A percentile compares a stretch with the other conserved stretches of the same genome.
Evolutionary conservation across 768 basidiomycete species (phyloP).

Genomic region (Pleurotus cornucopiae): DNA sequence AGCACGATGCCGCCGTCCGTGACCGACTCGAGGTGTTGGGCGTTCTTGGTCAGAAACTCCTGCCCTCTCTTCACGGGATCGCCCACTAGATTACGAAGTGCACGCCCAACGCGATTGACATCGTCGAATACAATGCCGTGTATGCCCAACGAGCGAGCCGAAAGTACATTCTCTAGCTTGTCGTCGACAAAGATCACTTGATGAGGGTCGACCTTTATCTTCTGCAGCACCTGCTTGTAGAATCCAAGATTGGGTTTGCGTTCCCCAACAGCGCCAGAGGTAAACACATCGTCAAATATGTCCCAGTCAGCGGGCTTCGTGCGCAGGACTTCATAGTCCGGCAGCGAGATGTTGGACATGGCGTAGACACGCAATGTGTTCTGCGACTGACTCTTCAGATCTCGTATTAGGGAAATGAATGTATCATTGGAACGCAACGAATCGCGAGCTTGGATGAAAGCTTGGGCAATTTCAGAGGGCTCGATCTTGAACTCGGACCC

Average conservation of each 20-base stretch:
- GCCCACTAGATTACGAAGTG: slow-evolving; percentile 42
- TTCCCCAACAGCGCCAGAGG: slow-evolving; percentile 46
- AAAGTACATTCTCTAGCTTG: slow-evolving; percentile 53
- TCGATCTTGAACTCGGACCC: slow-evolving; percentile 34
- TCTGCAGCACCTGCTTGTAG: slow-evolving; percentile 42
- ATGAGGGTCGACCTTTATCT: slow-evolving; percentile 39
- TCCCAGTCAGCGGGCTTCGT: slow-evolving; percentile 44
- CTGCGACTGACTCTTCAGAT: slow-evolving; percentile 35
- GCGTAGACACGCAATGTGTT: slow-evolving; percentile 40
- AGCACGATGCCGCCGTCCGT: slow-evolving; percentile 37
- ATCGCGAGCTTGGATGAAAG: slow-evolving; percentile 44
- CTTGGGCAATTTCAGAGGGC: slow-evolving; percentile 33
- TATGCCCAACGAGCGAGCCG: slow-evolving; percentile 53
- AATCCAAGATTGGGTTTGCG: slow-evolving; percentile 55
- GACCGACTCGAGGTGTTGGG: slow-evolving; percentile 37
- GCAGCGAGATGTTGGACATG: slow-evolving; percentile 57
- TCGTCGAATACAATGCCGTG: slow-evolving; percentile 50
- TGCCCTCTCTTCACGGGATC: slow-evolving; percentile 41
- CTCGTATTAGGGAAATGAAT: slow-evolving; percentile 41
- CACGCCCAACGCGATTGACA: slow-evolving; percentile 33
- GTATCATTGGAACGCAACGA: slow-evolving; percentile 40
- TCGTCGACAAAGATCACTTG: slow-evolving; percentile 56
- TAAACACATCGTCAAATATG: slow-evolving; percentile 46
- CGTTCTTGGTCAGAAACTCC: slow-evolving; percentile 35
- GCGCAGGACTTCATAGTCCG: slow-evolving; percentile 43